phyloP scores from a whole-genome alignment of 129 eudicot genomes.

The Ambrosia artemisiifolia region DNA sequence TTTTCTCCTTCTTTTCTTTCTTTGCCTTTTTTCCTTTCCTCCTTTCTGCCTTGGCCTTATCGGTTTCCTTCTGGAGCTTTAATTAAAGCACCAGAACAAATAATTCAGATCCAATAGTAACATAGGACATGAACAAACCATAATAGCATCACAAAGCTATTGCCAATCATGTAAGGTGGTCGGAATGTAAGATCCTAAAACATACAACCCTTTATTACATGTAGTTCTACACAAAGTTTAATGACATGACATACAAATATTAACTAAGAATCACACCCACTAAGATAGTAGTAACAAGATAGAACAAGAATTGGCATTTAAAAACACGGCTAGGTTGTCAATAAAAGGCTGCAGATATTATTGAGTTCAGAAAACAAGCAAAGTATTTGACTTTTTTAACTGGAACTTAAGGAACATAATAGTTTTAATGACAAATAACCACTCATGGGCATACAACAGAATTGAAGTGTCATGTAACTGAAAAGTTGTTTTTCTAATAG shows the following conservation, averaged over 20 bases:
- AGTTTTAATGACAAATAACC: too few relatives aligned
- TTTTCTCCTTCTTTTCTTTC: conserved; percentile 30
- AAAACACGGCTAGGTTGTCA: neutral
- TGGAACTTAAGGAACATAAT: too few relatives aligned
- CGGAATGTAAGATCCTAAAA: neutral
- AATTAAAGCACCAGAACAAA: conserved; percentile 47
- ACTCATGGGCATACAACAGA: too few relatives aligned
- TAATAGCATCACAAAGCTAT: conserved; percentile 8
- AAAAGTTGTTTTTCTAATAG: too few relatives aligned
- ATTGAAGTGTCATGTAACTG: too few relatives aligned
- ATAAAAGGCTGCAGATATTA: too few relatives aligned
- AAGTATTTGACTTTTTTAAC: too few relatives aligned
- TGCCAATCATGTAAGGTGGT: conserved; percentile 1
- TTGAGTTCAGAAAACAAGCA: too few relatives aligned
- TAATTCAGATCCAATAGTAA: conserved; percentile 35
- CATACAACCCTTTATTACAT: neutral
- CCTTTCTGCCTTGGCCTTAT: conserved; percentile 30
- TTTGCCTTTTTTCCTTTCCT: conserved; percentile 33
- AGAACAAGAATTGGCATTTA: neutral
- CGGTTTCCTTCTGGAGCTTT: conserved; percentile 53
- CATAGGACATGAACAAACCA: conserved; percentile 8
- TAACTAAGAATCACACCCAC: neutral
- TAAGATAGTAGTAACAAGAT: neutral
- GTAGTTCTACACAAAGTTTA: neutral
- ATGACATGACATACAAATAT: neutral